phyloP scores from a whole-genome alignment of 2,329 filamentous ascomycete species.

The Calonectria multiphialidica region DNA sequence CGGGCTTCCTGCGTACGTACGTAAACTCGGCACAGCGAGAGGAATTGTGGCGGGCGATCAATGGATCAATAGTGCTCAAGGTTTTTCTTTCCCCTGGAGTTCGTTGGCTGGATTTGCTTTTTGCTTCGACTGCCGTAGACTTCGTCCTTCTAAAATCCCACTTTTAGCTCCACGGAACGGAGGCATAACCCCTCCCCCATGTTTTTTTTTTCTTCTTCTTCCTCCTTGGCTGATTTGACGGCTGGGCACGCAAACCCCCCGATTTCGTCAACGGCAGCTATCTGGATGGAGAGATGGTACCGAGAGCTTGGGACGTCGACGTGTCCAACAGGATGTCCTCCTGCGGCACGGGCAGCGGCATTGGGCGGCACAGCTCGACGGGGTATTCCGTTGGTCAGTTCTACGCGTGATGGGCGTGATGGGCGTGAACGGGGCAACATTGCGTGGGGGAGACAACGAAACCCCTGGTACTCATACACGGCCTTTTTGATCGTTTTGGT shows the following conservation, averaged over 20 bases:
- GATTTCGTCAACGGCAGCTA: slow-evolving; percentile 37
- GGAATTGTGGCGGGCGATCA: slow-evolving; percentile 42
- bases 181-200: slow-evolving; percentile 3
- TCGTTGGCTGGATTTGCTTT: slow-evolving; percentile 33
- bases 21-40: neutral
- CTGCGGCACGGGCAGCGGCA: slow-evolving; percentile 6
- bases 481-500: slow-evolving; percentile 2
- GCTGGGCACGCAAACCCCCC: neutral
- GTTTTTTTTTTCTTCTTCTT: neutral
- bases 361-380: neutral
- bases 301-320: slow-evolving; percentile 25
- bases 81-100: slow-evolving; percentile 39
- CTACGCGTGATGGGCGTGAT: neutral
- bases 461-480: slow-evolving; percentile 1
- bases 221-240: too few species aligned
- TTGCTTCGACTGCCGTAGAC: slow-evolving; percentile 15
- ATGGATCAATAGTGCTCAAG: slow-evolving; percentile 31
- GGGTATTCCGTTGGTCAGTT: neutral
- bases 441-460: slow-evolving; percentile 5
- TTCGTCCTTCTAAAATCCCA: neutral
- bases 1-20: neutral
- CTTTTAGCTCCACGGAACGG: slow-evolving; percentile 21
- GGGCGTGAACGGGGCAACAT: slow-evolving; percentile 7
- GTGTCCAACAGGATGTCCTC: slow-evolving; percentile 3
- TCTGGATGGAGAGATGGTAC: slow-evolving; percentile 26